Evolutionary conservation across 306 rosid species (phyloP).

Genomic region (Inga leiocalycina): DNA sequence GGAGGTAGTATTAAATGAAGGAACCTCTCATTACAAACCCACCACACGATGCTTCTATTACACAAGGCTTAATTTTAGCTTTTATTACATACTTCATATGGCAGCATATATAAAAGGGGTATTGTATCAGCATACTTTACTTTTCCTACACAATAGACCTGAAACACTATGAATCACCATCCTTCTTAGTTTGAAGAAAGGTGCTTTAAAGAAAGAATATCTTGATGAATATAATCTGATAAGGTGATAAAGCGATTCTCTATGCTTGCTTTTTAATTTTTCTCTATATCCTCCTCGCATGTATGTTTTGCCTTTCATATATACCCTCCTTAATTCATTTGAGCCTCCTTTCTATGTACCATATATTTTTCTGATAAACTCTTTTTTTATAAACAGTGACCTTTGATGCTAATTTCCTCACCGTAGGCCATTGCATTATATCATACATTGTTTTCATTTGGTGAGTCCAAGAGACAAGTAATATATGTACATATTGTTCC

Average conservation of each 20-base stretch:
- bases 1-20: too few relatives aligned
- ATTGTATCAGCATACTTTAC: not conserved
- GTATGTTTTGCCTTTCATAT: conserved; percentile 41
- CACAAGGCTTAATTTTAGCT: not conserved
- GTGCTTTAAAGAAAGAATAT: conserved; percentile 38
- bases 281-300: conserved; percentile 29
- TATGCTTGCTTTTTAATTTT: conserved; percentile 28
- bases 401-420: conserved; percentile 15
- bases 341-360: conserved; percentile 34
- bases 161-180: not conserved
- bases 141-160: not conserved
- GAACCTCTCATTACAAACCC: too few relatives aligned
- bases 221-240: conserved; percentile 19
- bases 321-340: conserved; percentile 21
- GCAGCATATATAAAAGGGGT: not conserved
- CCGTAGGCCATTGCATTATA: not conserved
- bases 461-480: too few relatives aligned
- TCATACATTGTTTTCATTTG: not conserved
- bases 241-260: conserved; percentile 28
- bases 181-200: conserved; percentile 28
- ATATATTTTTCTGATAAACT: not conserved
- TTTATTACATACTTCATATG: not conserved
- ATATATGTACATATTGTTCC: too few relatives aligned
- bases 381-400: not conserved
- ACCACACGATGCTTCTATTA: not conserved